Conservation (phyloP, 352 stramenopile species). For the Phytophthora vignae region DNA sequence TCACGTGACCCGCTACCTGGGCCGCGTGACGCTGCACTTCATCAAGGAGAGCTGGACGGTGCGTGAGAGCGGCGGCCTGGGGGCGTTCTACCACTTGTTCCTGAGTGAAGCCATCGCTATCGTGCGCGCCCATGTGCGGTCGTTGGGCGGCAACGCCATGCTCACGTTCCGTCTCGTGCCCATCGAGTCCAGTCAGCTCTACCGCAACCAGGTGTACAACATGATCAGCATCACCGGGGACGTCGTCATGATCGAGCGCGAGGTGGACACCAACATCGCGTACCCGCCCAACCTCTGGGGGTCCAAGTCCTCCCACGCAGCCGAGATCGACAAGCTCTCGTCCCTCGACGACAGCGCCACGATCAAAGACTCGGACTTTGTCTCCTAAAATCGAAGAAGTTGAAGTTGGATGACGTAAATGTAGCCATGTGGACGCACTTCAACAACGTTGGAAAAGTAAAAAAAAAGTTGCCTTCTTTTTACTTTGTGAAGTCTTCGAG, state of each 20-base stretch:
- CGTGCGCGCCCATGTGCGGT: conserved; percentile 84
- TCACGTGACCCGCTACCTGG: conserved; percentile 79
- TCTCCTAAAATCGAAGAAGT: conserved; percentile 9
- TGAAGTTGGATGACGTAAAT: not conserved
- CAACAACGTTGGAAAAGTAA: not conserved
- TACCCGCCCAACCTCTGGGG: conserved; percentile 42
- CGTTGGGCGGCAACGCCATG: conserved; percentile 87
- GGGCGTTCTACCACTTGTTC: conserved; percentile 90
- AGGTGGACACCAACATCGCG: conserved; percentile 46
- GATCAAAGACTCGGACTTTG: conserved; percentile 11
- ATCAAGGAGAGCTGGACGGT: conserved; percentile 93
- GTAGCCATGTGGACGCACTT: no score
- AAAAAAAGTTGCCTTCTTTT: no score
- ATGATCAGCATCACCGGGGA: conserved; percentile 93
- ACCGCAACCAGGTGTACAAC: conserved; percentile 93
- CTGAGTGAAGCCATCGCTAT: conserved; percentile 89
- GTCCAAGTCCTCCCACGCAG: conserved; percentile 37
- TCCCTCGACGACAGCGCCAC: conserved; percentile 27
- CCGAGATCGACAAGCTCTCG: conserved; percentile 20
- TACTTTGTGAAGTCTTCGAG: no score
- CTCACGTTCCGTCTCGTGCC: conserved; percentile 88
- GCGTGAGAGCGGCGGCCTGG: conserved; percentile 83
- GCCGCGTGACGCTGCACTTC: conserved; percentile 90
- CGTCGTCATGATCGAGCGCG: conserved; percentile 80
- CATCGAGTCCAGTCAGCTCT: conserved; percentile 89